Evolutionary conservation across 106 monocot genomes (phyloP), one percentile per base, ranked within the genome.

Genomic region (Narthecium ossifragum): DNA sequence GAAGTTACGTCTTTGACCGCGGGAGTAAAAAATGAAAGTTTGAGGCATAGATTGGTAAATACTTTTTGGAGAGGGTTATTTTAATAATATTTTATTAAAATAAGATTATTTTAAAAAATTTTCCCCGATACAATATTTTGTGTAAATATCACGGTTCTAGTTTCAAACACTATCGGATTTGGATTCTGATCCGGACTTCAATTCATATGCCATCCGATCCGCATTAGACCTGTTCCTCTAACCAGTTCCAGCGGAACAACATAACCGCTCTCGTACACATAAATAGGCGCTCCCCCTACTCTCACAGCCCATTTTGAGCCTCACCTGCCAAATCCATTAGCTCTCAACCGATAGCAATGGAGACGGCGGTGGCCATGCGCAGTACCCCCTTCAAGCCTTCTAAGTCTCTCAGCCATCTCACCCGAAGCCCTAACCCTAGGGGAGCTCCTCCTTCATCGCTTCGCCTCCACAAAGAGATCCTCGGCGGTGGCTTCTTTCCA

Each of bases 311-410:
- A 50, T 31, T 63, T 48, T 54, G 27, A 31, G 65, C 55, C 29
- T 57, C 28, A 39, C 37, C 43, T 31, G 33, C 69, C 50, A 39
- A 49, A 69, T 58, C 51, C 63, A 1, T 55, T 37, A 32, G 58
- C 67, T 56, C 62, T 26, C 39, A 40, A 48, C 30, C 32, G 48
- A 2, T 17, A 45, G 48, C 51, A 54, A 71, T 75, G 80, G 80
- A 71, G 51, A 75, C 60, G 80, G 67, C 75, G 4, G 56, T 60
- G 18, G 70, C 64, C 46, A 61, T 80, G 29, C 53, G 33, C 30
- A 30, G 50, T 22, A 32, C 22, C 29, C 8, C 49, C 32, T n/a
- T n/a, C n/a, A n/a, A n/a, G n/a, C n/a, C n/a, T n/a, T n/a, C n/a
- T n/a, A n/a, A n/a, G n/a, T 49, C 47, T 28, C 46, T 38, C 14